Evolutionary conservation across 345 rosid species (phyloP), one percentile per base, ranked within the genome.

Genomic region (Toxicodendron radicans): DNA sequence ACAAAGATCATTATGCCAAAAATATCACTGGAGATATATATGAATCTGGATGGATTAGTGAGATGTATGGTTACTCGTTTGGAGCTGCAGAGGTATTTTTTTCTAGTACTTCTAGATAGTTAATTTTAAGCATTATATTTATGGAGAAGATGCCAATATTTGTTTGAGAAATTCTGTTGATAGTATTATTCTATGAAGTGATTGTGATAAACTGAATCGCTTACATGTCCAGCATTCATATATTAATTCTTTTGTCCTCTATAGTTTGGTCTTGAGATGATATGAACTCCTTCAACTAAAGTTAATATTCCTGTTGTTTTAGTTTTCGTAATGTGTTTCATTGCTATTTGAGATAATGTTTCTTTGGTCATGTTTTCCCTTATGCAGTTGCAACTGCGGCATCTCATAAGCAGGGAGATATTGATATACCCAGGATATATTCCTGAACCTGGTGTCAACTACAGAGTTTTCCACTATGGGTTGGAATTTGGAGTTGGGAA

Each of bases 61-160:
- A 95, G 80, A 95, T 95, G 99, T 95, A 95, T 72, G 99, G 99
- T 68, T 95, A 95, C 81, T 91, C 99, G 32, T 95, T 95, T 58
- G 99, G 94, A n/a, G 99, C 99, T 56, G 99, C 99, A 58, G 98
- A 95, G 99, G 98, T 92, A 87, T 61, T 30, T 27, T 41, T 23
- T 64, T 75, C 66, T 73, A 41, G 9, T 6, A 21, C 52, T 2
- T 11, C 18, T 66, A 52, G 13, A 30, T 48, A 57, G 12, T 70
- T 11, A 33, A 41, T 18, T 10, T 1, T 14, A 11, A 35, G 8
- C 17, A 24, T 72, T 72, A n/a, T n/a, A n/a, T n/a, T n/a, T n/a
- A 43, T 24, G 17, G 59, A 30, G 71, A 23, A 56, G 69, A 51
- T 20, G 67, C 17, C 43, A n/a, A 64, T 35, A 49, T 8, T 21